Base-by-base conservation (phyloP, 2,329 filamentous ascomycete genomes). In the Pestalotiopsis sp. region DNA sequence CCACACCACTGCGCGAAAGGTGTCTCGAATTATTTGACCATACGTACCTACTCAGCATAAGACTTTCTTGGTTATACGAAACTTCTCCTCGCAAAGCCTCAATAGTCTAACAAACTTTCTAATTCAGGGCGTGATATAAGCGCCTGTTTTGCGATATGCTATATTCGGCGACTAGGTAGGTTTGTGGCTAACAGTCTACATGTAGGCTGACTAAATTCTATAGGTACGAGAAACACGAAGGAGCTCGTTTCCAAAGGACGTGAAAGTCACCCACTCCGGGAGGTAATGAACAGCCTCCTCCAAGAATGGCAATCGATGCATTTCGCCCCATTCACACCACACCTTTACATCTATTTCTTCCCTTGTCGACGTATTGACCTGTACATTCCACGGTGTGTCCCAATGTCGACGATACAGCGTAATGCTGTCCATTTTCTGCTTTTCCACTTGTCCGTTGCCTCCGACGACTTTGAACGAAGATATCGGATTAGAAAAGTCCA, bases 301-400 rank as follows among this genome's bases (percentile, higher is more conserved):
- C n/a, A 52, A 9, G 45, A 52, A n/a, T 9, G 73, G 96, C 92
- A 66, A 95, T 87, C 0, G 95, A 95, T 0, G 95, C 94, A 64
- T 98, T 94, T 99, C 95, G 75, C 91, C 94, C 94, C 95, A 98
- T 41, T 93, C 83, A 80, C 95, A 98, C 14, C 91, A 85, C 1
- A 95, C 89, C 39, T 83, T 86, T 1, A 94, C 93, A 71, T 84
- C 86, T 41, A 94, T 77, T 64, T 77, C 66, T 70, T 79, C 74
- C 11, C 78, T 75, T 1, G 67, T 74, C 66, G 75, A 75, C 17
- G 77, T 71, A 67, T 88, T 85, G 1, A 96, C 85, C 73, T 92
- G 89, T 23, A 97, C 91, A 17, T 86, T 86, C 93, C 95, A 98
- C 3, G 87, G 86, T 31, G 89, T 88, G 63, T 90, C 87, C 91